A percentile compares a stretch with the other conserved stretches of the same genome.
Conservation (phyloP, 2,329 filamentous ascomycete genomes). For the Aspergillus neotritici region DNA sequence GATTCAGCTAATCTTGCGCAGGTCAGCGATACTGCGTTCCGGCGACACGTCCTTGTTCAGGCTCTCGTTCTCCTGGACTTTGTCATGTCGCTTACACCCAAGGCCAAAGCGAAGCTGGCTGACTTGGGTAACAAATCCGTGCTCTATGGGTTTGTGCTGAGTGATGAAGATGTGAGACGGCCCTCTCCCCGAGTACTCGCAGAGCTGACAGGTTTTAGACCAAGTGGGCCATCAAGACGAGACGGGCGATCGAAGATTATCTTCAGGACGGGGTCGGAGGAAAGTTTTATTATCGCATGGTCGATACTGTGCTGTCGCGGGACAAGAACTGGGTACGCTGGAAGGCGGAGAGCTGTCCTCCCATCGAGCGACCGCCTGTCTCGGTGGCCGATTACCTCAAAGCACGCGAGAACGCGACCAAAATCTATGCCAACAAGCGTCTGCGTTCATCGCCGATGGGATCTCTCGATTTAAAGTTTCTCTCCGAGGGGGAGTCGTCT, state of each 20-base stretch:
- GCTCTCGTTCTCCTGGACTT: slow-evolving; percentile 93
- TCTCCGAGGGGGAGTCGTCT: slow-evolving; percentile 60
- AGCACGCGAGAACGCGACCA: slow-evolving; percentile 61
- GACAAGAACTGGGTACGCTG: slow-evolving; percentile 99
- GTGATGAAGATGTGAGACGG: slow-evolving; percentile 68
- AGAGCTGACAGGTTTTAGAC: slow-evolving; percentile 46
- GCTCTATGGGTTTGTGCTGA: slow-evolving; percentile 71
- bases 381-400: slow-evolving; percentile 62
- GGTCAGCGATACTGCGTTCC: slow-evolving; percentile 91
- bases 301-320: slow-evolving; percentile 87
- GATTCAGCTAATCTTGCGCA: slow-evolving; percentile 34
- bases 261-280: slow-evolving; percentile 75
- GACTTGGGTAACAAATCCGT: slow-evolving; percentile 79
- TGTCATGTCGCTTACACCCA: slow-evolving; percentile 77
- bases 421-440: slow-evolving; percentile 64
- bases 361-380: slow-evolving; percentile 72
- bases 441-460: slow-evolving; percentile 64
- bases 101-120: slow-evolving; percentile 72
- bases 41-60: slow-evolving; percentile 90
- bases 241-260: slow-evolving; percentile 72
- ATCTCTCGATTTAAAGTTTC: slow-evolving; percentile 70
- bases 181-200: not conserved
- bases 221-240: slow-evolving; percentile 78
- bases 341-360: slow-evolving; percentile 91
- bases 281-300: slow-evolving; percentile 91